phyloP scores from a whole-genome alignment of 164 flowering plant genomes.

The Litsea cubeba region DNA sequence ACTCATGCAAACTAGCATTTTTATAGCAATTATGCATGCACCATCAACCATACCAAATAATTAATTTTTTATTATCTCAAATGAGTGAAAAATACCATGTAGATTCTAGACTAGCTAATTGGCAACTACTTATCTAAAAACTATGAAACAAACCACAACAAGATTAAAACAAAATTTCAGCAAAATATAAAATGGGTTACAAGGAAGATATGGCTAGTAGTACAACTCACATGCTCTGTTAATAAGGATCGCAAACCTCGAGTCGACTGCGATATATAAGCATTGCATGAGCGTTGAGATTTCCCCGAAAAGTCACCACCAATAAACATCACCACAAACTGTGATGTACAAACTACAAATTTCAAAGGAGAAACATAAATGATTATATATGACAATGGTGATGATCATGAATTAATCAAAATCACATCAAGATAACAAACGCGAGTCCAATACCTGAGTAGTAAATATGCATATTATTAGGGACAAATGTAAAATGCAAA shows the following conservation, averaged over 20 bases:
- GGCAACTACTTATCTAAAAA: neutral
- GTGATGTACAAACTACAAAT: constrained; percentile 68
- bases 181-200: neutral
- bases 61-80: neutral
- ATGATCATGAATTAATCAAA: neutral
- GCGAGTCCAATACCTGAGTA: neutral
- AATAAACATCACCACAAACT: constrained; percentile 85
- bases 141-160: neutral
- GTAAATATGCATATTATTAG: neutral
- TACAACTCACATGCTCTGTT: constrained; percentile 69
- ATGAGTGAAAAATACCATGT: neutral
- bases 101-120: neutral
- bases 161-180: too few species aligned
- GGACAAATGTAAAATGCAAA: neutral
- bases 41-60: neutral
- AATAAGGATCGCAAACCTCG: constrained; percentile 72
- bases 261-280: constrained; percentile 85
- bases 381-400: neutral
- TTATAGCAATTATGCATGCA: neutral
- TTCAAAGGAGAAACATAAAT: constrained; percentile 2
- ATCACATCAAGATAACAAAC: neutral
- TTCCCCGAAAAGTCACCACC: constrained; percentile 30
- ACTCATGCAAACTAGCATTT: too few species aligned
- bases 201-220: neutral
- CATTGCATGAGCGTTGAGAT: constrained; percentile 48